Percentiles rank a stretch among this genome's conserved stretches.
Evolutionary conservation across 345 rosid genomes (phyloP).

Genomic region (Acer saccharum): DNA sequence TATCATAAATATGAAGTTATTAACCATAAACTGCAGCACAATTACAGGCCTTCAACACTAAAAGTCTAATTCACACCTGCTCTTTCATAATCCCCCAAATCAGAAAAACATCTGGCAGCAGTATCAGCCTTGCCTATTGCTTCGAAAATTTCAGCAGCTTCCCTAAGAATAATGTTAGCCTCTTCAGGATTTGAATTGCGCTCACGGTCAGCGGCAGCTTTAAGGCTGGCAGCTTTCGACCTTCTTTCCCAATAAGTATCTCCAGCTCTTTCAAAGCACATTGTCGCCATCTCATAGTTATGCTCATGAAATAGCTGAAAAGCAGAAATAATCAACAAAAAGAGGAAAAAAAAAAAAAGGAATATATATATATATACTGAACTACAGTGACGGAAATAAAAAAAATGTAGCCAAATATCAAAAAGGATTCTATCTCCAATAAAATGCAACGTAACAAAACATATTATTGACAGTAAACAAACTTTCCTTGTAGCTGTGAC

Average conservation of each 20-base stretch:
- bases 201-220: conserved; percentile 41
- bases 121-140: conserved; percentile 41
- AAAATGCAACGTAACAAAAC: background rate
- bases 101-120: conserved; percentile 48
- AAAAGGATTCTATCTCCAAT: background rate
- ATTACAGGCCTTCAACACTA: background rate
- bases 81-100: conserved; percentile 37
- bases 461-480: too few species aligned
- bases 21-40: background rate
- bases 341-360: background rate
- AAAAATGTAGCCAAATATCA: background rate
- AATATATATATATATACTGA: too few species aligned
- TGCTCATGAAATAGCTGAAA: conserved; percentile 39
- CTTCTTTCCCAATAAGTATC: conserved; percentile 37
- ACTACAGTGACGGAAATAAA: background rate
- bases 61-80: conserved; percentile 23
- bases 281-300: conserved; percentile 45
- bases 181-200: conserved; percentile 32
- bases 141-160: conserved; percentile 48
- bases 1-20: too few species aligned
- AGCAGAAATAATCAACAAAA: conserved; percentile 7
- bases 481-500: background rate
- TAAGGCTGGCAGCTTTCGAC: conserved; percentile 41
- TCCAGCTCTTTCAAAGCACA: conserved; percentile 50
- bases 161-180: conserved; percentile 31